Base-by-base conservation (phyloP, 2,329 filamentous ascomycete genomes). In the Pseudogymnoascus sp. region DNA sequence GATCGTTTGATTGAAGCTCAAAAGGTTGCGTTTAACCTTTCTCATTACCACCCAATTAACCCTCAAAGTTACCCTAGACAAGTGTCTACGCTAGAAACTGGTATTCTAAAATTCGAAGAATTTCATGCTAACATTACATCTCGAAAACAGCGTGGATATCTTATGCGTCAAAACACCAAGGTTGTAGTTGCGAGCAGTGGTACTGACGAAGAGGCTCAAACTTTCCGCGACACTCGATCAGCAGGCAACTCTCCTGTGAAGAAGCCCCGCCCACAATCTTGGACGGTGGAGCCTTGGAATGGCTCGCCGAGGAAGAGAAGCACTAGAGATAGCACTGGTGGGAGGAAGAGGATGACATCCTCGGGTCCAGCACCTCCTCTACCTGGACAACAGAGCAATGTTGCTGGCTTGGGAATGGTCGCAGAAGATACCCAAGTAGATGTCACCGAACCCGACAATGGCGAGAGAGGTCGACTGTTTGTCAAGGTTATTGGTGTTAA, bases 401-500 rank as follows among this genome's bases (percentile, higher is more conserved):
- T 83, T 5, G 78, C 83, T 13, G 74, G 76, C 5, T 75, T 91
- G 3, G 84, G 83, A 60, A 81, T 85, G 5, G 81, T 91, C 15
- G 78, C 82, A 3, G 92, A 96, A 70, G 85, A 88, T 64, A 29
- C 15, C 8, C 88, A 90, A 58, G 73, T 79, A 4, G 47, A 54
- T 33, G n/a, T 39, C 21, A 29, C 13, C 13, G 69, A 70, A 13
- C 58, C 60, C 31, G 92, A 97, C 63, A 90, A 86, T 60, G 87
- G 87, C 63, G 94, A 99, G 75, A 82, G 94, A 68, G 94, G 94
- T 8, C 82, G 94, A 64, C 81, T 99, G 1, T 99, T 99, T 69
- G 92, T 99, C 67, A 99, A 99, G 78, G 94, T 99, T n/a, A 88
- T 97, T 74, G 92, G 93, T 47, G 92, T 97, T 66, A 97, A 97